Evolutionary conservation across 1,139 yeast species (phyloP).

Genomic region (Tardiomyces blankii): DNA sequence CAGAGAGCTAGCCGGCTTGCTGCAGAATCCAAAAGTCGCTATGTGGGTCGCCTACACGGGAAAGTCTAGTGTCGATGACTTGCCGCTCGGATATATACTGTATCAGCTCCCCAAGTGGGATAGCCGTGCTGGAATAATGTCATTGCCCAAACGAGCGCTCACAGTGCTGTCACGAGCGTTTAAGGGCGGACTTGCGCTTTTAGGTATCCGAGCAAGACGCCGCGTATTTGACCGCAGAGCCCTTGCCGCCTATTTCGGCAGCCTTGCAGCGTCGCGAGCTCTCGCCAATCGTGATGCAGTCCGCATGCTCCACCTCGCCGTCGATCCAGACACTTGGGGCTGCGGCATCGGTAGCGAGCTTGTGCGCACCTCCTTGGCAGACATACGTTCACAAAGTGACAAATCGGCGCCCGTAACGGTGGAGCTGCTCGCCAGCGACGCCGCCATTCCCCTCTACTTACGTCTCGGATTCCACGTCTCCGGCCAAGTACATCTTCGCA

Average conservation of each 20-base stretch:
- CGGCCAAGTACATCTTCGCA: background rate
- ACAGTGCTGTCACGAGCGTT: no score
- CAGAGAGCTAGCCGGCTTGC: background rate
- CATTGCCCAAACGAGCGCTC: no score
- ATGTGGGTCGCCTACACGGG: background rate
- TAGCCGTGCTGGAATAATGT: no score
- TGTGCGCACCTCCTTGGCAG: conserved; percentile 37
- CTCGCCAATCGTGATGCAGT: background rate
- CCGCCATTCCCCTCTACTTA: background rate
- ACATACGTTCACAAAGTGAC: background rate
- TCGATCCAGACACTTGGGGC: conserved; percentile 6
- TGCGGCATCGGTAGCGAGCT: conserved; percentile 6
- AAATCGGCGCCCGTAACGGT: background rate
- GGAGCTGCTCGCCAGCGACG: background rate
- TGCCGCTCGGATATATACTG: background rate
- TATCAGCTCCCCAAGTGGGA: background rate
- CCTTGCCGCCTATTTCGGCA: background rate
- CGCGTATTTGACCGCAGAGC: background rate
- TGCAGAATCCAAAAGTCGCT: background rate
- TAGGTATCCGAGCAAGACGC: no score
- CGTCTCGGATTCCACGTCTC: background rate
- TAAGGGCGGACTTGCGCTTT: no score
- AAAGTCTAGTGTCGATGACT: background rate
- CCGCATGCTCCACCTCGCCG: conserved; percentile 5
- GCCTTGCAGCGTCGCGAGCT: background rate